Conservation (phyloP, 176 grass and related monocot species). For the Themeda triandra region DNA sequence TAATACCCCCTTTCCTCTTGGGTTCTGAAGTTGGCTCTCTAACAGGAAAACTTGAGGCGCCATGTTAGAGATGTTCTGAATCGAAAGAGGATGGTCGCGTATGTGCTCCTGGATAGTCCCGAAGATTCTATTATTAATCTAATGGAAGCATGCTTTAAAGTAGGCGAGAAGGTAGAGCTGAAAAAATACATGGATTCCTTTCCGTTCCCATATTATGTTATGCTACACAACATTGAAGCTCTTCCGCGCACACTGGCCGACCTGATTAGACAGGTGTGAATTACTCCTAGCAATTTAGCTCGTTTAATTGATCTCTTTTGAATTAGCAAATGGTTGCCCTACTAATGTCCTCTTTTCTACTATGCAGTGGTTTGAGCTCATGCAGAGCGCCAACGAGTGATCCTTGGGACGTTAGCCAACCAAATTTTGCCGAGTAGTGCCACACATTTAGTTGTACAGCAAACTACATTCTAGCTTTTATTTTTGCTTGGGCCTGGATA, state of each 20-base stretch:
- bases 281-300: neutral
- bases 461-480: neutral
- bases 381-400: constrained; percentile 68
- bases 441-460: neutral
- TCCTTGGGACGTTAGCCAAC: constrained; percentile 1
- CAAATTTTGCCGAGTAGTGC: neutral
- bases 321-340: neutral
- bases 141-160: constrained; percentile 59
- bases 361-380: constrained; percentile 94
- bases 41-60: constrained; percentile 72
- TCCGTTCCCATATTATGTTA: constrained; percentile 87
- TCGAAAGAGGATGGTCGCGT: constrained; percentile 81
- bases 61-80: constrained; percentile 76
- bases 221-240: constrained; percentile 75
- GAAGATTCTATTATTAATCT: constrained; percentile 84
- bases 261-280: constrained; percentile 84
- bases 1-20: neutral
- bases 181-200: constrained; percentile 76
- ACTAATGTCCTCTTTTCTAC: constrained; percentile 26
- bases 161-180: constrained; percentile 23
- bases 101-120: constrained; percentile 77
- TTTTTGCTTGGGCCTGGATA: neutral
- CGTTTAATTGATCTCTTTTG: neutral
- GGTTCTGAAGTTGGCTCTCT: constrained; percentile 20
- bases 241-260: constrained; percentile 90